These are phyloP conservation scores for Fusarium nisikadoi DNA, from an alignment of 2,329 filamentous ascomycete genomes.

Conservation along the genomic window DNA sequence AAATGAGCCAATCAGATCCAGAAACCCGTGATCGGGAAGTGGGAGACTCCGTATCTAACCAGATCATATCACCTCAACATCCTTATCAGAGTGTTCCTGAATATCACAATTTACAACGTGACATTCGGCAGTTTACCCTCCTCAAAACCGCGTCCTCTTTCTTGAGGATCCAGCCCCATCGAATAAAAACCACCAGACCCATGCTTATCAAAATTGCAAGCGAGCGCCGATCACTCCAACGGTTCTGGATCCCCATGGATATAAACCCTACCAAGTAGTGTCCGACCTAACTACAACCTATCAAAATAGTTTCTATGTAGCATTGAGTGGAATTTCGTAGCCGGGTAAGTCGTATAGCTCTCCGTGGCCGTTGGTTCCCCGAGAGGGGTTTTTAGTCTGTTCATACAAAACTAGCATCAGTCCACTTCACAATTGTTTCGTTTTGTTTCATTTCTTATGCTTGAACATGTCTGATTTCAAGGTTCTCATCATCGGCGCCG, in stretches of 20 bases:
- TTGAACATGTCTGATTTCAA: slow-evolving; percentile 16
- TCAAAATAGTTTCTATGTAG: neutral
- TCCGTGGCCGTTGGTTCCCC: neutral
- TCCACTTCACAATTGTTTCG: neutral
- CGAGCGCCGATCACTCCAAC: slow-evolving; percentile 24
- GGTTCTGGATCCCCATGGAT: slow-evolving; percentile 1
- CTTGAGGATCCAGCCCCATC: neutral
- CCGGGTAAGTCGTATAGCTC: neutral
- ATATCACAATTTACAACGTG: slow-evolving; percentile 16
- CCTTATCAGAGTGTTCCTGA: neutral
- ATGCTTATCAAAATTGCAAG: neutral
- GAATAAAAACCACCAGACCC: neutral
- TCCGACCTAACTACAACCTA: neutral
- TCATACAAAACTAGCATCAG: neutral
- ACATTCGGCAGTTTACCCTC: slow-evolving; percentile 7
- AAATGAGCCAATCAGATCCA: accelerated
- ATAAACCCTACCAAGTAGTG: neutral
- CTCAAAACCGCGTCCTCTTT: neutral
- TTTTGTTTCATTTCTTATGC: neutral
- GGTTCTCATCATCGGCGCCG: slow-evolving; percentile 21
- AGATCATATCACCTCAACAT: neutral
- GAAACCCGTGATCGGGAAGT: neutral
- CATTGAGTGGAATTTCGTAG: neutral
- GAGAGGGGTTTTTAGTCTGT: neutral
- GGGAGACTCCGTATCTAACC: neutral